These are phyloP conservation scores for Lepidium sativum DNA, from an alignment of 345 rosid genomes.

Conservation along the genomic window DNA sequence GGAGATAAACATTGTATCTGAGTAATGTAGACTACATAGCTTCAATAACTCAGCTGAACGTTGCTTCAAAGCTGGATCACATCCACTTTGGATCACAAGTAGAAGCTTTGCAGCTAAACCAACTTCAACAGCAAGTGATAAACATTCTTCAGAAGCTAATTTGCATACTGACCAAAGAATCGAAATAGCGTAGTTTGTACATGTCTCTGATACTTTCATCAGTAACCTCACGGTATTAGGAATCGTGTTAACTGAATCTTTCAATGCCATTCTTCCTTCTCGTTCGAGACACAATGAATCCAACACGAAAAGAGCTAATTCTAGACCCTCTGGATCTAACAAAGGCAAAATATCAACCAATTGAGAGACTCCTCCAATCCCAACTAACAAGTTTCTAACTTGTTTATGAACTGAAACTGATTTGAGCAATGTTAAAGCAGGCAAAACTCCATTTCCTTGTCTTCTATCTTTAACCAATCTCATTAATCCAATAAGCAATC, in stretches of 20 bases:
- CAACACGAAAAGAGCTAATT: slow-evolving; percentile 41
- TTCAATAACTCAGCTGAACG: slow-evolving; percentile 50
- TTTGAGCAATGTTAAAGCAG: slow-evolving; percentile 45
- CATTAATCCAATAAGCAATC: slow-evolving; percentile 54
- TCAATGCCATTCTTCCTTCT: slow-evolving; percentile 45
- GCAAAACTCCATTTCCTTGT: slow-evolving; percentile 36
- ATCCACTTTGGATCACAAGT: slow-evolving; percentile 58
- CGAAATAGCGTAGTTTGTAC: slow-evolving; percentile 51
- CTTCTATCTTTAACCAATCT: slow-evolving; percentile 55
- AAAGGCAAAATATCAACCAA: slow-evolving; percentile 47
- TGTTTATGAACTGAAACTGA: slow-evolving; percentile 38
- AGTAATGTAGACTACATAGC: slow-evolving; percentile 52
- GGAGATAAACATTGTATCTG: slow-evolving; percentile 57
- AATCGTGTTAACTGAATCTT: slow-evolving; percentile 43
- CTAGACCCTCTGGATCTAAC: slow-evolving; percentile 42
- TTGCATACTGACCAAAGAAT: slow-evolving; percentile 58
- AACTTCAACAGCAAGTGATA: slow-evolving; percentile 48
- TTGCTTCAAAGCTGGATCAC: slow-evolving; percentile 56
- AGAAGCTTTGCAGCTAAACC: slow-evolving; percentile 61
- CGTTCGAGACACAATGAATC: slow-evolving; percentile 36
- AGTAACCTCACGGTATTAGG: slow-evolving; percentile 48
- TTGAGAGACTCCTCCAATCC: slow-evolving; percentile 49
- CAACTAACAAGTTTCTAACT: slow-evolving; percentile 40
- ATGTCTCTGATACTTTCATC: slow-evolving; percentile 55
- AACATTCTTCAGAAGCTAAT: slow-evolving; percentile 51